Evolutionary conservation across 1,284 basidiomycete species (phyloP), one percentile per base, ranked within the genome.

Genomic region (Leccinum subrobustum): DNA sequence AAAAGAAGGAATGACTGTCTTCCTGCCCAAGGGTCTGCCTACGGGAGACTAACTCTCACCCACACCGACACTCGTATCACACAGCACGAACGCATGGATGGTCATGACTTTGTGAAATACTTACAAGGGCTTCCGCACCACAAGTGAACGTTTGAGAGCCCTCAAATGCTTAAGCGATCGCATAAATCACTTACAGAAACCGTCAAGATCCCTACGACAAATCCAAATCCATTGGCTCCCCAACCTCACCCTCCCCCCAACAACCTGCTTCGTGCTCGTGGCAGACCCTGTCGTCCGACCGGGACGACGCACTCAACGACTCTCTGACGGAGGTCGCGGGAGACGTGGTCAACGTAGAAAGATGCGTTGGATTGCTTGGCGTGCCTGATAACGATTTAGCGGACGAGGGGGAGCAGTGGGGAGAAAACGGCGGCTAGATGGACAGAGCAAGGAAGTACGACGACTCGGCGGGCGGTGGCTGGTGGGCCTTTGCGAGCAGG

Each of bases 271-370:
- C 29, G 31, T 52, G 31, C 52, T 52, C 11, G 31, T 52, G 52
- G 29, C 16, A 52, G 11, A 12, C 51, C 51, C 67, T 93, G 88
- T 66, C 88, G 81, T 5, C 87, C 89, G 60, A 87, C 83, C 1
- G 93, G 95, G 0, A 96, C 93, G 33, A 95, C 92, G 44, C 80
- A 82, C 52, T 88, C 85, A 1, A 96, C 85, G n/a, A 96, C 29
- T 31, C 29, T 87, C 62, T 84, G 85, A 3, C 73, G 77, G 14
- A 96, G 77, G 70, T 95, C 92, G 25, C 88, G 79, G 12, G 86
- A 78, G 37, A 96, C 84, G 64, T 89, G 88, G 53, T 87, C 84
- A 16, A 93, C 82, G 66, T 95, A 96, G 52, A 88, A 84, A 1
- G 84, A 59, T 1, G 54, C 47, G 23, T 57, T 67, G 1, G 16